Evolutionary conservation across 2,329 filamentous ascomycete species (phyloP).

Genomic region (Elsinoe arachidis): DNA sequence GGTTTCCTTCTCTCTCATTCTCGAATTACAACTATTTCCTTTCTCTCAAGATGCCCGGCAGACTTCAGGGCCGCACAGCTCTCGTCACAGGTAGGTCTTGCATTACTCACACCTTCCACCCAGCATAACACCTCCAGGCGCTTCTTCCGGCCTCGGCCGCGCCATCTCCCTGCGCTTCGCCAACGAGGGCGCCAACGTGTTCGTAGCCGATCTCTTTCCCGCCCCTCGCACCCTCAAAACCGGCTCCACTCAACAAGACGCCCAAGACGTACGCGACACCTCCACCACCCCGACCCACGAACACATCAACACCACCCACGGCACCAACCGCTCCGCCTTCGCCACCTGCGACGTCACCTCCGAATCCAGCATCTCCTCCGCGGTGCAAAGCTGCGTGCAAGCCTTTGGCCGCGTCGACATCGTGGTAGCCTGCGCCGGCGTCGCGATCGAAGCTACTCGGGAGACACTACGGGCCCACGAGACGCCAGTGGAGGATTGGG

Average conservation of each 20-base stretch:
- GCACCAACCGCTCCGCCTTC: conserved; percentile 21
- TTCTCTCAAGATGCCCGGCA: conserved; percentile 9
- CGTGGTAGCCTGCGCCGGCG: conserved; percentile 31
- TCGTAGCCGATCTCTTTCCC: conserved; percentile 26
- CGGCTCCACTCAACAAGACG: conserved; percentile 25
- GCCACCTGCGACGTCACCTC: conserved; percentile 27
- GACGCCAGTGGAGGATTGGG: conserved; percentile 27
- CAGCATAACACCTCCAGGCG: conserved; percentile 17
- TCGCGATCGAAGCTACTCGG: conserved; percentile 26
- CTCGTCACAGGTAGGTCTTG: conserved; percentile 11
- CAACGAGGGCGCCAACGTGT: conserved; percentile 24
- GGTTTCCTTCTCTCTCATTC: too few relatives aligned
- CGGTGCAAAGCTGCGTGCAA: conserved; percentile 23
- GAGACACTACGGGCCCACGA: conserved; percentile 24
- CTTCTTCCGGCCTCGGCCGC: conserved; percentile 25
- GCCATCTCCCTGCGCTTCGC: conserved; percentile 25
- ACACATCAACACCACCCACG: conserved; percentile 16
- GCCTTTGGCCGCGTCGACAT: conserved; percentile 28
- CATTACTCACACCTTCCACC: neutral
- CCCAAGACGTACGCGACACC: conserved; percentile 23
- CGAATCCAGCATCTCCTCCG: conserved; percentile 22
- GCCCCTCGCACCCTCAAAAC: conserved; percentile 22
- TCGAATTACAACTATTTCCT: too few relatives aligned
- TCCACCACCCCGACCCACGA: conserved; percentile 14
- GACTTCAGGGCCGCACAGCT: conserved; percentile 14